phyloP scores from a whole-genome alignment of 768 basidiomycete species.

The Kwoniella dendrophila region DNA sequence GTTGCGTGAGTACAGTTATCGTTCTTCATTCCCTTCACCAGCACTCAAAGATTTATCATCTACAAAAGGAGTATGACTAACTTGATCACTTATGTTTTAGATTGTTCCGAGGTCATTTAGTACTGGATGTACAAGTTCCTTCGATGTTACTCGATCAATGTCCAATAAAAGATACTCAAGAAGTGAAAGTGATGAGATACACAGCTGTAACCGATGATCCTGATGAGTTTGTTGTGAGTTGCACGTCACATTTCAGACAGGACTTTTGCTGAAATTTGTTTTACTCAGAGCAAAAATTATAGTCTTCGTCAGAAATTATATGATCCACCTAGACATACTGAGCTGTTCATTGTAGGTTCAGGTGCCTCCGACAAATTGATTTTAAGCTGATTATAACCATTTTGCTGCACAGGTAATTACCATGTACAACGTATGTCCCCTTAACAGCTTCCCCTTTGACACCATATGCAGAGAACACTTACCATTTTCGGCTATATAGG shows the following conservation, averaged over 20 bases:
- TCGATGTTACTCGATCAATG: slow-evolving; percentile 81
- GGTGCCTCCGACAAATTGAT: neutral
- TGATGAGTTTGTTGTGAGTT: slow-evolving; percentile 72
- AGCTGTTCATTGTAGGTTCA: slow-evolving; percentile 73
- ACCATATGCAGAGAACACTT: slow-evolving; percentile 3
- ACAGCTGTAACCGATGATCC: slow-evolving; percentile 94
- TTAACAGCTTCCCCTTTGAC: neutral
- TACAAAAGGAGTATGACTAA: neutral
- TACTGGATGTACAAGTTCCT: slow-evolving; percentile 80
- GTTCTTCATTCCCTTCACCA: neutral
- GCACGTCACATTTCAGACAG: neutral
- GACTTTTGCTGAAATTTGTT: neutral
- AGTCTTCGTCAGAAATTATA: slow-evolving; percentile 80
- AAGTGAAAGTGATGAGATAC: slow-evolving; percentile 94
- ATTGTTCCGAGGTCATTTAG: slow-evolving; percentile 86
- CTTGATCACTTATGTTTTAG: slow-evolving; percentile 58
- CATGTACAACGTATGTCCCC: slow-evolving; percentile 90
- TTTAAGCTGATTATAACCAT: neutral
- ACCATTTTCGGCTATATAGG: slow-evolving; percentile 49
- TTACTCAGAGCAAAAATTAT: slow-evolving; percentile 65
- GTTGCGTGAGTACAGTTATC: slow-evolving; percentile 64
- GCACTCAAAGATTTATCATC: too few species aligned
- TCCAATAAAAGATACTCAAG: slow-evolving; percentile 72
- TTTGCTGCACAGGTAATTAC: slow-evolving; percentile 66
- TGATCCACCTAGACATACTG: slow-evolving; percentile 78